These are phyloP conservation scores for Nemania sp. DNA, from an alignment of 2,329 filamentous ascomycete species.

Conservation along the genomic window DNA sequence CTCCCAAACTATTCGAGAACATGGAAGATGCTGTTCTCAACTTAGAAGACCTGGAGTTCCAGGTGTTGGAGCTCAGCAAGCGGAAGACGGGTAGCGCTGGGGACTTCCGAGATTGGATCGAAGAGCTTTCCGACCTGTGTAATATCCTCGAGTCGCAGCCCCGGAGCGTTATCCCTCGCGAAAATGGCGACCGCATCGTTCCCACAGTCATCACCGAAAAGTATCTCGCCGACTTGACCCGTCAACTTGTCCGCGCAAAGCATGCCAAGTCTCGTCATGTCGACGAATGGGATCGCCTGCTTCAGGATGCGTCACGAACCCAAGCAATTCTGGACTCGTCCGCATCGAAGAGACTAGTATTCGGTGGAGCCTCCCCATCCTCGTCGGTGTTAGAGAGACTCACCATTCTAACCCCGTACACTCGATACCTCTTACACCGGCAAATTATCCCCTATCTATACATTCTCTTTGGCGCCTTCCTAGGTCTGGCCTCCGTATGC, in stretches of 20 bases:
- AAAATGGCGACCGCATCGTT: constrained; percentile 54
- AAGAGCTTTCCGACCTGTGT: constrained; percentile 82
- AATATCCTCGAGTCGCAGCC: constrained; percentile 67
- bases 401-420: constrained; percentile 75
- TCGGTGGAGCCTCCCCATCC: constrained; percentile 63
- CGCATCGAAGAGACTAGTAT: constrained; percentile 78
- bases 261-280: constrained; percentile 83
- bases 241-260: constrained; percentile 78
- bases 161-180: constrained; percentile 46
- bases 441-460: constrained; percentile 72
- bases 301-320: constrained; percentile 73
- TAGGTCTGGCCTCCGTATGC: constrained; percentile 75
- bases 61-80: constrained; percentile 77
- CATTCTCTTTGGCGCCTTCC: constrained; percentile 66
- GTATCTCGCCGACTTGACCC: constrained; percentile 87
- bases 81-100: constrained; percentile 78
- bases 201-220: constrained; percentile 90
- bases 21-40: constrained; percentile 82
- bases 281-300: constrained; percentile 81
- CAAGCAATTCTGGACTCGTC: constrained; percentile 85
- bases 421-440: constrained; percentile 77
- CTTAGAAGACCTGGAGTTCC: constrained; percentile 79
- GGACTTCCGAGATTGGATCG: constrained; percentile 91
- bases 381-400: constrained; percentile 58
- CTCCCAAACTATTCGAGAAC: constrained; percentile 82